A percentile compares a stretch with the other conserved stretches of the same genome.
phyloP scores from a whole-genome alignment of 1,139 yeast species.

The Lizanozyma gosingica region DNA sequence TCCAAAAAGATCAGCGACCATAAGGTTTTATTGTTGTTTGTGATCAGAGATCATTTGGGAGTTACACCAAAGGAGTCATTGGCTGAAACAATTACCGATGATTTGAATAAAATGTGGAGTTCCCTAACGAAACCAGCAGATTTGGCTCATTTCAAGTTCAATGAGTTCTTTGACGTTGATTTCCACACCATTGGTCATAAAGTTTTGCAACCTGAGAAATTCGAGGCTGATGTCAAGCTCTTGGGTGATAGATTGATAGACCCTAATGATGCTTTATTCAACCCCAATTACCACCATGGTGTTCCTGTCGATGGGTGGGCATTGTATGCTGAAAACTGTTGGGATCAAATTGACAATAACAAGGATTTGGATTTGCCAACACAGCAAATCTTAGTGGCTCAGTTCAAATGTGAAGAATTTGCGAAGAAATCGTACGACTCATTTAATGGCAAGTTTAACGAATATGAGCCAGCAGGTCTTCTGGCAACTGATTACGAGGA shows the following conservation, averaged over 20 bases:
- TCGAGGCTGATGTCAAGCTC: constrained; percentile 48
- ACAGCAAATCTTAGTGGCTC: constrained; percentile 89
- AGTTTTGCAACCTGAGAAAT: constrained; percentile 67
- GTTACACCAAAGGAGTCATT: constrained; percentile 74
- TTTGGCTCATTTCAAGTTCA: constrained; percentile 41
- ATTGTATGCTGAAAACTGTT: constrained; percentile 79
- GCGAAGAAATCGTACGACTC: constrained; percentile 40
- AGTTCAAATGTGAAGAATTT: constrained; percentile 91
- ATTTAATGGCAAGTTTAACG: constrained; percentile 30
- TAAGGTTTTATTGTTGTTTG: constrained; percentile 74
- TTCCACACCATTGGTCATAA: constrained; percentile 84
- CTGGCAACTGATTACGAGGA: constrained; percentile 14
- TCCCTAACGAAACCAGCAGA: constrained; percentile 65
- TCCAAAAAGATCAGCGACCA: constrained; percentile 32
- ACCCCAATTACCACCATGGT: constrained; percentile 67
- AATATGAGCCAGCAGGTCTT: constrained; percentile 8
- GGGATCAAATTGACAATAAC: constrained; percentile 90
- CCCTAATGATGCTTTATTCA: constrained; percentile 42
- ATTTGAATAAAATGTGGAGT: constrained; percentile 72
- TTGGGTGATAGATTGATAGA: constrained; percentile 57
- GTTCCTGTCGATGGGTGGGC: constrained; percentile 97
- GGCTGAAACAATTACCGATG: constrained; percentile 57
- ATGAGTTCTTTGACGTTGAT: constrained; percentile 77
- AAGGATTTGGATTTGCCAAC: constrained; percentile 94
- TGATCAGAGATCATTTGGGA: constrained; percentile 87